phyloP scores from a whole-genome alignment of 106 monocot species.

The Agapanthus africanus region DNA sequence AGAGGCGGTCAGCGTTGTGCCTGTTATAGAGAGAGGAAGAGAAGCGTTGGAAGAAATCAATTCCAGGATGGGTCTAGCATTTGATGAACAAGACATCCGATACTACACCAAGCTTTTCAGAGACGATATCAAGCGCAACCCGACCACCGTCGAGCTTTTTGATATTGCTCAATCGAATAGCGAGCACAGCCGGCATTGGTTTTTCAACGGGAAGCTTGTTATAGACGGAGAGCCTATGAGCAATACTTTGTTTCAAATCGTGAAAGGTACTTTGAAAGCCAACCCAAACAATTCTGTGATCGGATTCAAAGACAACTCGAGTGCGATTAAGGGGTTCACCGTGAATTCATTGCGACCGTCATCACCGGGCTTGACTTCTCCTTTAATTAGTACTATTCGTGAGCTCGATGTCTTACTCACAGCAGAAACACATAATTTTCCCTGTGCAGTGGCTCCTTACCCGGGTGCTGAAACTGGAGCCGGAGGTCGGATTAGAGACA shows the following conservation, averaged over 20 bases:
- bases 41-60: conserved; percentile 83
- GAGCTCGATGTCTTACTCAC: conserved; percentile 81
- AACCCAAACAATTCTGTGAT: conserved; percentile 92
- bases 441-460: conserved; percentile 95
- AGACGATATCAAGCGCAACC: conserved; percentile 88
- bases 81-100: conserved; percentile 88
- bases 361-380: conserved; percentile 46
- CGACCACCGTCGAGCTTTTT: conserved; percentile 90
- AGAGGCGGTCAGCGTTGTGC: conserved; percentile 59
- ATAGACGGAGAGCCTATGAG: conserved; percentile 65
- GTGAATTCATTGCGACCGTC: conserved; percentile 44
- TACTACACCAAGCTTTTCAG: conserved; percentile 80
- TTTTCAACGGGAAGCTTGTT: conserved; percentile 79
- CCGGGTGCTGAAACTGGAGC: conserved; percentile 97
- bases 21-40: conserved; percentile 68
- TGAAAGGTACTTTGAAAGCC: conserved; percentile 72
- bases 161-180: conserved; percentile 97
- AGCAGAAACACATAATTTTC: conserved; percentile 96
- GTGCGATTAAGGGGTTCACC: conserved; percentile 75
- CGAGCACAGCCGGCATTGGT: conserved; percentile 95
- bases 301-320: conserved; percentile 97
- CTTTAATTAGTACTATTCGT: conserved; percentile 12
- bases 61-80: conserved; percentile 85
- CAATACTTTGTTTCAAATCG: conserved; percentile 65
- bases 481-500: conserved; percentile 90